Conservation (phyloP, 2,329 filamentous ascomycete genomes). For the Cryphonectria radicalis region DNA sequence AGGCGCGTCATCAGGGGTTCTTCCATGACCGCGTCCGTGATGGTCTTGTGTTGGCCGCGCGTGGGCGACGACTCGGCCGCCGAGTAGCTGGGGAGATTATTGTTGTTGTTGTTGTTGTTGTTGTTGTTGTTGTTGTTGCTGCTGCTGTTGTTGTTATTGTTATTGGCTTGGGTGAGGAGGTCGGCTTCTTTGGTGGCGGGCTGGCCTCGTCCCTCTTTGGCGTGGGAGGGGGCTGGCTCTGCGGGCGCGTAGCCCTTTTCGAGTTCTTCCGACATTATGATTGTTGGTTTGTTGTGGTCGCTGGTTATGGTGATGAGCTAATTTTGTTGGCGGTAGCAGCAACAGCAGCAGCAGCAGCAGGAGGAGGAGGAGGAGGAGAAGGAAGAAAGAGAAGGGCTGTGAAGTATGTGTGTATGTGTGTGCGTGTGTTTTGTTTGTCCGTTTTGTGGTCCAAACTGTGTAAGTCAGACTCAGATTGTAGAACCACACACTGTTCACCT, state of each 20-base stretch:
- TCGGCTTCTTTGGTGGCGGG: no score
- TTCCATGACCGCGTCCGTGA: conserved; percentile 27
- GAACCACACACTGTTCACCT: not conserved
- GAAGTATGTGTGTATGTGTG: not conserved
- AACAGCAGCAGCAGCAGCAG: no score
- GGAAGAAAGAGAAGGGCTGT: no score
- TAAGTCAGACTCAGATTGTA: not conserved
- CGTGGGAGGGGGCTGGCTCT: not conserved
- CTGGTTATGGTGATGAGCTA: no score
- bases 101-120: not conserved
- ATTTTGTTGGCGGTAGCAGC: no score
- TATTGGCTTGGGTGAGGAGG: no score
- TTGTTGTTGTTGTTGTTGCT: no score
- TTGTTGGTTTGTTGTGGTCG: not conserved
- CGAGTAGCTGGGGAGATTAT: not conserved
- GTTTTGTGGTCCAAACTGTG: no score
- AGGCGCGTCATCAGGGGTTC: conserved; percentile 44
- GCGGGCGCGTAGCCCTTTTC: conserved; percentile 14
- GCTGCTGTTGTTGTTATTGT: no score
- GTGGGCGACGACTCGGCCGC: not conserved
- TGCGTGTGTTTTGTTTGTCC: no score
- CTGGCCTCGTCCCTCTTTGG: not conserved
- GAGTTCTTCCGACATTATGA: conserved; percentile 1
- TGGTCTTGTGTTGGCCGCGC: not conserved
- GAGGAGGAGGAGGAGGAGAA: no score